Percentiles rank a stretch among this genome's conserved stretches.
Conservation (phyloP, 495 filamentous ascomycete genomes). For the Friedmanniomyces endolithicus region DNA sequence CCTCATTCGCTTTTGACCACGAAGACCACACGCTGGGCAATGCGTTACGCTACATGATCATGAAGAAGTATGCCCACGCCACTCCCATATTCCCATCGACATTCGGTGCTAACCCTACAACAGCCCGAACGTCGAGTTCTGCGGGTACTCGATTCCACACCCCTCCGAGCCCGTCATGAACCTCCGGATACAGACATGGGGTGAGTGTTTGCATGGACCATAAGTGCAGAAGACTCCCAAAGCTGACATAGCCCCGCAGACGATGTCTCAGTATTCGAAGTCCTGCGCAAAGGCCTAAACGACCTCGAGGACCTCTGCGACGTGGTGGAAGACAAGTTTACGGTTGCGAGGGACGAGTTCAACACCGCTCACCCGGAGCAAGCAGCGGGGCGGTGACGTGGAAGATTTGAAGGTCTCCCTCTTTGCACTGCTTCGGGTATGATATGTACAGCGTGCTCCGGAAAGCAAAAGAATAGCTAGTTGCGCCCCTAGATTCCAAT, state of each 20-base stretch:
- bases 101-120: slow-evolving; percentile 4
- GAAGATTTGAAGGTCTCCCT: neutral
- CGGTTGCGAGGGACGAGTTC: slow-evolving; percentile 50
- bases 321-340: slow-evolving; percentile 78
- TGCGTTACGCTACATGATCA: slow-evolving; percentile 84
- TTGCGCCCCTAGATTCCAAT: slow-evolving; percentile 18
- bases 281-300: slow-evolving; percentile 75
- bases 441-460: slow-evolving; percentile 13
- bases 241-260: slow-evolving; percentile 39
- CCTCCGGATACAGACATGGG: slow-evolving; percentile 87
- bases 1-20: slow-evolving; percentile 76
- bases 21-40: slow-evolving; percentile 96
- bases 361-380: slow-evolving; percentile 29
- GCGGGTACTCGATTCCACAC: slow-evolving; percentile 95
- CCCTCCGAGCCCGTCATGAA: slow-evolving; percentile 96
- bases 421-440: neutral
- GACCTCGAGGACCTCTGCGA: slow-evolving; percentile 86
- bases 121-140: slow-evolving; percentile 91
- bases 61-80: slow-evolving; percentile 70
- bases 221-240: neutral
- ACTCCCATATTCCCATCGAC: too few species aligned
- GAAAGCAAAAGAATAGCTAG: slow-evolving; percentile 4
- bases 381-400: neutral
- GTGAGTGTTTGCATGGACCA: too few species aligned
- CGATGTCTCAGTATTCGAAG: slow-evolving; percentile 65